Evolutionary conservation across 2,329 filamentous ascomycete species (phyloP), one percentile per base, ranked within the genome.

Genomic region (Monilinia fructicola): DNA sequence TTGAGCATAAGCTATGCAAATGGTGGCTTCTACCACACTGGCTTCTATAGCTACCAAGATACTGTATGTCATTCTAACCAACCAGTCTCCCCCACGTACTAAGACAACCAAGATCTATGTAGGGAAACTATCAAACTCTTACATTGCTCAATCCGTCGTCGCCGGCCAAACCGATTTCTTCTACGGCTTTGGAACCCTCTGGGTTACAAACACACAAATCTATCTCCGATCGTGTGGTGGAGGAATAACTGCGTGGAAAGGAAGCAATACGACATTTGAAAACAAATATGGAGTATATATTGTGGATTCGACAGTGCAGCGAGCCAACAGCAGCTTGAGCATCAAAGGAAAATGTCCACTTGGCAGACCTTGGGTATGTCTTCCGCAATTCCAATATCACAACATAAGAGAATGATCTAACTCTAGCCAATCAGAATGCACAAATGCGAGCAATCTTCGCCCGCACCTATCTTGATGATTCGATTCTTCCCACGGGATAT

Each of bases 231-330:
- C 78, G 71, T 90, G 87, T 70, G 85, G 86, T 4, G 88, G 88
- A 21, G 88, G 87, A 14, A 85, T 90, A 64, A 88, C 86, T 0
- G 87, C 88, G 0, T 90, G 87, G 88, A 90, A 90, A 72, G 86
- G 85, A 38, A 82, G 84, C 0, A 89, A 89, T 75, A 90, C 87
- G 0, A 88, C 86, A 0, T 88, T 86, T 62, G 74, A 76, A 6
- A 90, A 90, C 77, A 87, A 87, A 71, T 90, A 89, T 74, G 87
- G 88, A 11, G 83, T 86, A 0, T 90, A 90, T 74, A 83, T 90
- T 67, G 81, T 85, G 58, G 79, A 84, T 38, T 85, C 83, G 0
- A 77, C 77, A 3, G 79, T 88, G 4, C 75, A 79, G 0, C 84
- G 85, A 2, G 83, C 84, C 31, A 90, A 90, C 72, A 77, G 82